These are phyloP conservation scores for Mallotus nudiflorus DNA, from an alignment of 345 rosid species.

Conservation along the genomic window DNA sequence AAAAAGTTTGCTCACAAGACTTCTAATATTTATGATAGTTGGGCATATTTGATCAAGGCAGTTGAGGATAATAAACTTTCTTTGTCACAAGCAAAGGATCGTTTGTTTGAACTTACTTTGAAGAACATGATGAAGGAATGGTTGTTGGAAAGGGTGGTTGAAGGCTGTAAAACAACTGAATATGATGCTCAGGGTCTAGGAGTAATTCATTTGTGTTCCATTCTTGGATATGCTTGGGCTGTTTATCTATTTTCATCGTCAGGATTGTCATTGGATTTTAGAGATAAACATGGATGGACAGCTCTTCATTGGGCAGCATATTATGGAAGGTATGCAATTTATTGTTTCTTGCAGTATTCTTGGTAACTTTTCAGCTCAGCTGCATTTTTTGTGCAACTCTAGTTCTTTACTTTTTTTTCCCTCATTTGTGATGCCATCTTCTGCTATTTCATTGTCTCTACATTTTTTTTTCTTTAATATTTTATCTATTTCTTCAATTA, in stretches of 20 bases:
- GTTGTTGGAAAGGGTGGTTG: conserved; percentile 77
- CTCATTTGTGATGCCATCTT: neutral
- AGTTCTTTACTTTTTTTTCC: neutral
- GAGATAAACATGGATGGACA: conserved; percentile 96
- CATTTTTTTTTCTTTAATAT: neutral
- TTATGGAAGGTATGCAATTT: conserved; percentile 58
- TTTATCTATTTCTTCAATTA: conserved; percentile 12
- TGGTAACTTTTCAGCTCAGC: neutral
- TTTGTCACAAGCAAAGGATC: conserved; percentile 61
- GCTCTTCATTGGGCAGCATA: conserved; percentile 99
- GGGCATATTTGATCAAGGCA: conserved; percentile 69
- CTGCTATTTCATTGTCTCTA: neutral
- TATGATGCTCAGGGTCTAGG: conserved; percentile 80
- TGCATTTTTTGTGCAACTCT: neutral
- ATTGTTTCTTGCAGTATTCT: conserved; percentile 2
- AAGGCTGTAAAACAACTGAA: conserved; percentile 54
- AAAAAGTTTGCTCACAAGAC: conserved; percentile 56
- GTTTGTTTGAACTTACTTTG: conserved; percentile 62
- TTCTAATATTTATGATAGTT: conserved; percentile 49
- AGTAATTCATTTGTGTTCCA: conserved; percentile 86
- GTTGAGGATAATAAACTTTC: conserved; percentile 51
- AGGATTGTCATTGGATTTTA: conserved; percentile 71
- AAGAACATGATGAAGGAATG: conserved; percentile 80
- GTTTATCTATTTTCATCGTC: conserved; percentile 67
- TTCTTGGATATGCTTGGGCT: conserved; percentile 92